Base-by-base conservation (phyloP, 306 rosid genomes). In the Rosa persica region DNA sequence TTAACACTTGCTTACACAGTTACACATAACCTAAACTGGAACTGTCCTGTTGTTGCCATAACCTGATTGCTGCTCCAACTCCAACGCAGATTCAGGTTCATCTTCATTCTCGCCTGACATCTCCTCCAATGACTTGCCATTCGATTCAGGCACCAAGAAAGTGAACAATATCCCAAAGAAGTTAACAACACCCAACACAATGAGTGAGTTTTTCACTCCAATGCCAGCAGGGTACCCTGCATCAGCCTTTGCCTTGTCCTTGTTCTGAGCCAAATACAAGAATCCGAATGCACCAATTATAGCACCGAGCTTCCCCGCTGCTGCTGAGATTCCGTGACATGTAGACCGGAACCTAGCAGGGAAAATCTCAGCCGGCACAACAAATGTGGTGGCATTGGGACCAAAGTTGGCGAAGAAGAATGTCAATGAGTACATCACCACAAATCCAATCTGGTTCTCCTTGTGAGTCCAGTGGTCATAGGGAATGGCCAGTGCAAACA, bases 381-480 rank as follows among this genome's bases (percentile, higher is more conserved):
- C 92, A 57, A 92, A 90, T 49, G 97, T 92, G 17, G 93, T 92
- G 10, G 97, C 88, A 67, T 92, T 92, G 16, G 96, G 93, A 42
- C 96, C 97, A 17, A 93, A 93, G 49, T 93, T 93, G 0, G 93
- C 89, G 12, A 93, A 90, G 89, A 93, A 90, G 78, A 93, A 93
- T 12, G 92, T 88, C 27, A 90, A 57, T 2, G 96, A 86, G 77
- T 90, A 93, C 8, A 89, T 65, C 65, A 74, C 82, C 34, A 89
- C 90, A 13, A 93, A 93, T 30, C 92, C 97, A 6, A 88, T 88
- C 2, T 79, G 77, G 75, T 90, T 81, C 0, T 86, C 93, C 77
- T 67, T 86, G 3, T 60, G 88, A 79, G 88, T 88, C 92, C 96
- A 92, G 62, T 89, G 92, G 0, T 92, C 79, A 73, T 90, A 90